Evolutionary conservation across 1,284 basidiomycete genomes (phyloP).

Genomic region (Sanguinoderma infundibulare): DNA sequence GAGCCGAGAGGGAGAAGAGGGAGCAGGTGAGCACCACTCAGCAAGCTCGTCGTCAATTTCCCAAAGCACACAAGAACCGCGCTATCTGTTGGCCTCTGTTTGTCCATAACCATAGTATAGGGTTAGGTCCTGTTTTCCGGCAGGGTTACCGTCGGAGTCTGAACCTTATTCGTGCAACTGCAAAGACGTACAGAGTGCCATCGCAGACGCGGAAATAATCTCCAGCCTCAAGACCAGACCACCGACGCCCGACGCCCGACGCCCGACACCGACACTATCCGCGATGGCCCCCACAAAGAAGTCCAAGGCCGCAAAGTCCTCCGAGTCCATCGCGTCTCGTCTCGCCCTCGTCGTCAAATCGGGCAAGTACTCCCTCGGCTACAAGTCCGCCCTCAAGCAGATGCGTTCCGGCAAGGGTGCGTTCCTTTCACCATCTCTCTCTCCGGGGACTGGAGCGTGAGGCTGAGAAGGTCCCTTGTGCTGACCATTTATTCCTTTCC

Average conservation of each 20-base stretch:
- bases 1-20: neutral
- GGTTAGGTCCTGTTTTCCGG: slow-evolving; percentile 25
- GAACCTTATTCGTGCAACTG: slow-evolving; percentile 31
- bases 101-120: slow-evolving; percentile 16
- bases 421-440: slow-evolving; percentile 47
- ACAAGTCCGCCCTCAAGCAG: slow-evolving; percentile 98
- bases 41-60: slow-evolving; percentile 2
- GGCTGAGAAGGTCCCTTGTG: slow-evolving; percentile 95
- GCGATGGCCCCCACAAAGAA: slow-evolving; percentile 94
- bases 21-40: slow-evolving; percentile 5
- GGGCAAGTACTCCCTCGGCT: slow-evolving; percentile 90
- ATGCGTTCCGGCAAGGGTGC: slow-evolving; percentile 98
- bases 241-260: slow-evolving; percentile 24
- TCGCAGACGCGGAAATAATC: slow-evolving; percentile 11
- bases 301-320: slow-evolving; percentile 89
- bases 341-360: slow-evolving; percentile 99
- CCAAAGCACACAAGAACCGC: slow-evolving; percentile 21
- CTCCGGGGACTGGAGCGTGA: slow-evolving; percentile 90
- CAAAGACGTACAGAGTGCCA: slow-evolving; percentile 15
- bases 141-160: slow-evolving; percentile 12
- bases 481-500: slow-evolving; percentile 48
- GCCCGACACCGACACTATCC: slow-evolving; percentile 24
- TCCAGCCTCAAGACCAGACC: slow-evolving; percentile 29
- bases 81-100: slow-evolving; percentile 30
- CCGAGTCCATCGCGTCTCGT: slow-evolving; percentile 94